Conservation (phyloP, 2,329 filamentous ascomycete genomes). For the Ceratocystis huliohia region DNA sequence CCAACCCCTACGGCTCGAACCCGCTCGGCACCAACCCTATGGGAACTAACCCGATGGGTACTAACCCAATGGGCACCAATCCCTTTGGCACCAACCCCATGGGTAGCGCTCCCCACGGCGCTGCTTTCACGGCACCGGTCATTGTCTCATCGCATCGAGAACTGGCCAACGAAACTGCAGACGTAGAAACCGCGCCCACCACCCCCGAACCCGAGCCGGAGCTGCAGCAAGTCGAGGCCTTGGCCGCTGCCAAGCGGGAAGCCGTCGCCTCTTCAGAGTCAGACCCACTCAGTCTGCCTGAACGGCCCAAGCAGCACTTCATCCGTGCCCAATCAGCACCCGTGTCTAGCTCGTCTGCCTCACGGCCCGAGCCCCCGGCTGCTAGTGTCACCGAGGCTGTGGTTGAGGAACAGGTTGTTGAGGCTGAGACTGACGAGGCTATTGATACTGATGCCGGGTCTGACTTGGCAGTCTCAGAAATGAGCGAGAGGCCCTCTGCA, state of each 20-base stretch:
- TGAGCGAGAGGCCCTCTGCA: neutral
- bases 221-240: neutral
- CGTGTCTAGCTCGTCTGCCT: neutral
- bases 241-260: neutral
- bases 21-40: constrained; percentile 4
- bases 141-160: neutral
- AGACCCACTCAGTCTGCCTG: neutral
- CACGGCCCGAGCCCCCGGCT: neutral
- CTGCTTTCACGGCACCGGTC: neutral
- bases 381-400: neutral
- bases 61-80: constrained; percentile 3
- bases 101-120: neutral
- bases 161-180: constrained; percentile 11
- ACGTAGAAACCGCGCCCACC: constrained; percentile 18
- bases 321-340: neutral
- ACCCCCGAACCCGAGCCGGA: constrained; percentile 18
- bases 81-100: constrained; percentile 3
- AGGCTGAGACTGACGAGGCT: neutral
- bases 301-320: neutral
- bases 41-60: neutral
- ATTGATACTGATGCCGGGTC: neutral
- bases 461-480: neutral
- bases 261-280: neutral
- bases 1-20: neutral
- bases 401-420: neutral